Evolutionary conservation across 1,139 yeast genomes (phyloP).

Genomic region (Debaryomyces sp.): DNA sequence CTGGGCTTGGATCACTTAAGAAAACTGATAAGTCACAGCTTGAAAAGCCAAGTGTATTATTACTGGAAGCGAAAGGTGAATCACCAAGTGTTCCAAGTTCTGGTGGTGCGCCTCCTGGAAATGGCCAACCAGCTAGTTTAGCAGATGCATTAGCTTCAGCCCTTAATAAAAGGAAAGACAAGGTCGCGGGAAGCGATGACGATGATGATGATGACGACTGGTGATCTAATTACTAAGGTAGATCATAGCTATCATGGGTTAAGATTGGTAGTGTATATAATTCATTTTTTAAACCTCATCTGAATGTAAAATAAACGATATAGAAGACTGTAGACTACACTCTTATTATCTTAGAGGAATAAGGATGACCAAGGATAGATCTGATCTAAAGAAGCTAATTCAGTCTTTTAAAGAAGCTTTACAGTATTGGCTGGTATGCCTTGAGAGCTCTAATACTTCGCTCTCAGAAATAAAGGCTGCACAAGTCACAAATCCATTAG

Average conservation of each 20-base stretch:
- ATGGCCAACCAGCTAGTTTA: slow-evolving; percentile 58
- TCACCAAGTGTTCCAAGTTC: slow-evolving; percentile 28
- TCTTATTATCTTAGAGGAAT: neutral
- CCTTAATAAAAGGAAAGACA: slow-evolving; percentile 74
- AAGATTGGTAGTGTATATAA: slow-evolving; percentile 2
- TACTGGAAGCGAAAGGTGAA: slow-evolving; percentile 75
- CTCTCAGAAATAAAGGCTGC: slow-evolving; percentile 31
- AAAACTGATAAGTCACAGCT: slow-evolving; percentile 83
- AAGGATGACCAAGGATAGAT: neutral
- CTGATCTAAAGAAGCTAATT: slow-evolving; percentile 25
- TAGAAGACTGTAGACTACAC: neutral
- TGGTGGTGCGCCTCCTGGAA: slow-evolving; percentile 36
- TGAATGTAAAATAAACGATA: neutral
- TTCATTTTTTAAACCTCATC: neutral
- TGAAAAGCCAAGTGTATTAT: slow-evolving; percentile 72
- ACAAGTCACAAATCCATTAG: slow-evolving; percentile 46
- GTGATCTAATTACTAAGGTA: slow-evolving; percentile 15
- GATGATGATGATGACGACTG: slow-evolving; percentile 68
- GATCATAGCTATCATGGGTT: neutral
- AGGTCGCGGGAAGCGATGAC: slow-evolving; percentile 82
- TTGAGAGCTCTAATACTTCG: slow-evolving; percentile 13
- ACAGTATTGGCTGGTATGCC: slow-evolving; percentile 29
- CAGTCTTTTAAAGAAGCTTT: slow-evolving; percentile 39
- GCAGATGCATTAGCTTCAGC: slow-evolving; percentile 93
- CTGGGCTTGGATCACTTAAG: slow-evolving; percentile 67